Base-by-base conservation (phyloP, 139 green algal genomes). In the Volvox africanus region DNA sequence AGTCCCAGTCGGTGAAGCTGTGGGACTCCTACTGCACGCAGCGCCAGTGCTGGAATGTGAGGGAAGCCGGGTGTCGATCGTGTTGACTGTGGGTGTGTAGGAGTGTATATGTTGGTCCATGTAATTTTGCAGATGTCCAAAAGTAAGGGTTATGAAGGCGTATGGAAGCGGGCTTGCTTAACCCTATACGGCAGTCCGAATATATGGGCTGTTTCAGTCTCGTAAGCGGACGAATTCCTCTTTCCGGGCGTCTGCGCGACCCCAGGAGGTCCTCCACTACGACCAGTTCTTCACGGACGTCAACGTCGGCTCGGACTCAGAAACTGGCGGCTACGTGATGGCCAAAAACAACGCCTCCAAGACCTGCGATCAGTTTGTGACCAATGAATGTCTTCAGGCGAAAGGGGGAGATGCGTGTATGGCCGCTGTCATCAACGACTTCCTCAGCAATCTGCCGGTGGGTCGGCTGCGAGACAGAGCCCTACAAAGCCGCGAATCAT, bases 331-430 rank as follows among this genome's bases (percentile, higher is more conserved):
- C 71, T 89, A 89, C 37, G 85, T 89, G 20, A 82, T 89, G 85
- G 85, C 85, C 85, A 89, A 89, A 50, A 24, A 2, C 71, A 89
- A 89, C 85, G 17, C 44, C 71, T 75, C 13, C 85, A 89, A 89
- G 85, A 89, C 85, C 18, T 89, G 85, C 68, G 85, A 89, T 13
- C 21, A 37, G 24, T 89, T 89, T n/a, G 85, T 65, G 65, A 30
- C 14, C 16, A 17, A 69, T 26, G 36, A 69, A 6, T 89, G 85
- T 50, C 69, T 89, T 0, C 26, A 20, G 22, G 14, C 30, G 37
- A 19, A 62, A 30, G 83, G 83, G 69, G 85, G 85, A 44, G 85
- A 89, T 11, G 20, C 44, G 44, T 89, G 85, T 50, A 89, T 89
- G 69, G 32, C 30, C 11, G n/a, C 32, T 1, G 85, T 89, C 44